Base-by-base conservation (phyloP, 768 basidiomycete species). In the Ephemerocybe angulata region DNA sequence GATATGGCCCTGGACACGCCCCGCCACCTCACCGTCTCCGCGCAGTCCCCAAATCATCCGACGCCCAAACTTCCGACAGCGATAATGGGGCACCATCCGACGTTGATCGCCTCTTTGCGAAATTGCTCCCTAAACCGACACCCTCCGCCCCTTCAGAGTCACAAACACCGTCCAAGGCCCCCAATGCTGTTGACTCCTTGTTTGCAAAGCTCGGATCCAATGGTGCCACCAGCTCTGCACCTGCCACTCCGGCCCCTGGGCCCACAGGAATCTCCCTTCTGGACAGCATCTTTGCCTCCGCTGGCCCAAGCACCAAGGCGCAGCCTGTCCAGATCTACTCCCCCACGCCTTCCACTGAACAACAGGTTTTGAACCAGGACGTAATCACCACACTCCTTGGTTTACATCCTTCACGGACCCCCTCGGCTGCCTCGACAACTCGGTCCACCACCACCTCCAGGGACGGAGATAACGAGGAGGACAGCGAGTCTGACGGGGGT, bases 221-320 rank as follows among this genome's bases (percentile, higher is more conserved):
- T 17, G 62, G 68, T 1, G 48, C 57, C 31, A 33, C 60, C 21
- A 41, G 55, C 52, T 55, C 57, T 27, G 55, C 59, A 24, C 68
- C 49, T 60, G 62, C 68, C 37, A 68, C 72, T 27, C 59, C 72
- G 5, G 46, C 50, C 37, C 58, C 61, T 24, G 63, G 56, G 51
- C 65, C 59, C 63, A 79, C 80, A n/a, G 86, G 88, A 5, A 72
- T 80, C 46, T 72, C 80, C 17, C 73, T 91, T 29, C 71, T 91
- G 15, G 76, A 87, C 59, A 77, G 81, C 12, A 87, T 91, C 38
- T 90, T 91, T 64, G 88, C 88, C 3, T 90, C 88, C 4, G 88
- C 83, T 4, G 17, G 46, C 48, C n/a, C 49, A 24, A 41, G 37
- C 54, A n/a, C 12, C 50, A 6, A 12, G 22, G 7, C 4, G 7